phyloP scores from a whole-genome alignment of 192 early-diverging fungal species.

The Podila epigama region DNA sequence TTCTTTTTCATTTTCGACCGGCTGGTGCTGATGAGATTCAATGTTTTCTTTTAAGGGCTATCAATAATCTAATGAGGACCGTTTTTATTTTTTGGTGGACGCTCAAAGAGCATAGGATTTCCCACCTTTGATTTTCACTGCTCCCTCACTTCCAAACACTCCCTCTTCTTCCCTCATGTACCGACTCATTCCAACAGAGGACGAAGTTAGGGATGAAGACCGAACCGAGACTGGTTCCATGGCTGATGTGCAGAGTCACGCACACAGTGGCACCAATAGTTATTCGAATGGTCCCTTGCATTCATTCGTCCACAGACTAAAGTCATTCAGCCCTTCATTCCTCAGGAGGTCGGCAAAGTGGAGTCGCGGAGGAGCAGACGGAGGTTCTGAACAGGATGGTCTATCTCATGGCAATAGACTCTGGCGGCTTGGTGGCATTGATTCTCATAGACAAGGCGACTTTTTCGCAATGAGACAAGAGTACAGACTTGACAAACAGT shows the following conservation, averaged over 20 bases:
- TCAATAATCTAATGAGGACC: background rate
- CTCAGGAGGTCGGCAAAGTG: slow-evolving; percentile 1
- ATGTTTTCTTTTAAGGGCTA: too few relatives aligned
- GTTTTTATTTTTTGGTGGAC: background rate
- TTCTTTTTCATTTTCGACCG: too few relatives aligned
- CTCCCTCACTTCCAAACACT: background rate
- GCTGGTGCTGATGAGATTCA: too few relatives aligned
- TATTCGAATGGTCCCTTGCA: background rate
- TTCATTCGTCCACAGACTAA: slow-evolving; percentile 19
- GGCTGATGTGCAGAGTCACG: background rate
- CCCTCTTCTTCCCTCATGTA: slow-evolving; percentile 19
- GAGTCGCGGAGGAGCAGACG: background rate
- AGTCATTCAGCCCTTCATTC: slow-evolving; percentile 13
- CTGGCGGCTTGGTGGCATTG: too few relatives aligned
- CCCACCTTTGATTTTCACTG: background rate
- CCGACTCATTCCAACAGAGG: slow-evolving; percentile 36
- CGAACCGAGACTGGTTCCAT: slow-evolving; percentile 27
- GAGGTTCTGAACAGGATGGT: too few relatives aligned
- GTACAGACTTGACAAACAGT: slow-evolving; percentile 48
- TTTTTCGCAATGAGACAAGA: slow-evolving; percentile 12
- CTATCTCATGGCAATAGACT: too few relatives aligned
- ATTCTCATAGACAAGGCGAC: background rate
- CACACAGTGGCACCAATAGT: background rate
- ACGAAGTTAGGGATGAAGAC: slow-evolving; percentile 37
- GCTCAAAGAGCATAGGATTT: background rate